Evolutionary conservation across 176 grass and related monocot genomes (phyloP), one percentile per base, ranked within the genome.

Genomic region (Pontederia crassipes): DNA sequence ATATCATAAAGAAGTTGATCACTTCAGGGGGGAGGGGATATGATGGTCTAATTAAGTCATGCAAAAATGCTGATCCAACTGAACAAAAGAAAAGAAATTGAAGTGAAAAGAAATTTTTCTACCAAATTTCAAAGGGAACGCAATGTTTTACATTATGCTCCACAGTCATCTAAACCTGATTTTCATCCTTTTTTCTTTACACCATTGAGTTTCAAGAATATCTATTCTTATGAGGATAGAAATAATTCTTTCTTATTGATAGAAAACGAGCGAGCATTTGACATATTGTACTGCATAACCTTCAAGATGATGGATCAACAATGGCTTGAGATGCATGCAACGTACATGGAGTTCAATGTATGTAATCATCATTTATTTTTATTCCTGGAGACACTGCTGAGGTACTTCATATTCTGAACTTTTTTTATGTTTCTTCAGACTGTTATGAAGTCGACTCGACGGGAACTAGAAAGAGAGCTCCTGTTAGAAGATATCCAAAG

Each of bases 261-360:
- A 67, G 65, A 54, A 26, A 67, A 67, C 17, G 13, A 35, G 2
- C 9, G 48, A 28, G 65, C 65, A 4, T 67, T 67, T 45, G 65
- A 67, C 27, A 54, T 67, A 12, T 54, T 67, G 65, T 67, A 54
- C 51, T 67, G 65, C 50, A n/a, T 67, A 10, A 40, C 65, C 54
- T 67, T 67, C 65, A 67, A 67, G 65, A 28, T 67, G 65, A 67
- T 67, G 65, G 65, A 67, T 52, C 50, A 18, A 28, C 65, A 45
- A 40, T 67, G 65, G 65, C 65, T 67, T 45, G 16, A 12, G 6
- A 67, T 67, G 65, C 65, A 54, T 67, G 65, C 65, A 12, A 54
- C 65, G 2, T 67, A 67, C 50, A 67, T 67, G 65, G 65, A 67
- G 49, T 67, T 67, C 65, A 67, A 67, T 17, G 65, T 67, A 67